These are phyloP conservation scores for Alternaria triticina DNA, from an alignment of 2,329 filamentous ascomycete species.

Conservation along the genomic window DNA sequence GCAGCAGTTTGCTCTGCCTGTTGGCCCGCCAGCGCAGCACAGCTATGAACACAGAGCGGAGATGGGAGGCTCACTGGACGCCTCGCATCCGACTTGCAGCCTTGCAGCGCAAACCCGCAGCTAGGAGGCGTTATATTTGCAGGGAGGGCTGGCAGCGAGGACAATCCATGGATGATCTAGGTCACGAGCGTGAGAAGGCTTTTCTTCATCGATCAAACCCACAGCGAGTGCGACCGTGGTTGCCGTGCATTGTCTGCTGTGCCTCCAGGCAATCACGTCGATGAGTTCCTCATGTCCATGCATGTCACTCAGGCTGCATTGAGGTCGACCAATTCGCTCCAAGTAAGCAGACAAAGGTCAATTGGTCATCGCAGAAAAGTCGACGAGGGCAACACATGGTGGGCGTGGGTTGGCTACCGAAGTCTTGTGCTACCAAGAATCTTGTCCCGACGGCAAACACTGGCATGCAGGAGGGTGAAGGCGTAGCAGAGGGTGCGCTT, in stretches of 20 bases:
- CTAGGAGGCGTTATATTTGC: conserved; percentile 24
- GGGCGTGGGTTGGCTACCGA: conserved; percentile 20
- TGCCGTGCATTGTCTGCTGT: conserved; percentile 2
- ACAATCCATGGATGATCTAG: conserved; percentile 20
- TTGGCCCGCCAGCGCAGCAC: conserved; percentile 35
- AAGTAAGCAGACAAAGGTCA: background rate
- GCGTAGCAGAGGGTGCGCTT: conserved; percentile 8
- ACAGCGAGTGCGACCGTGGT: conserved; percentile 9
- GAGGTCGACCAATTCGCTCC: conserved; percentile 1
- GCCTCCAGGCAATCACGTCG: conserved; percentile 2
- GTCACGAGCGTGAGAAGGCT: conserved; percentile 18
- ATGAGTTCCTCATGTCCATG: background rate
- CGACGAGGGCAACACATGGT: conserved; percentile 15
- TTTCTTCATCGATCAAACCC: background rate
- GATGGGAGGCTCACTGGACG: conserved; percentile 10
- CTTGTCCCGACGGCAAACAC: conserved; percentile 9
- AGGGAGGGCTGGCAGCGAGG: conserved; percentile 21
- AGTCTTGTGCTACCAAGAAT: background rate
- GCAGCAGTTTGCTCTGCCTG: conserved; percentile 16
- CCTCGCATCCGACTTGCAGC: conserved; percentile 21
- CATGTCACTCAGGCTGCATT: conserved; percentile 1
- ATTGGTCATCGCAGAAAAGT: background rate
- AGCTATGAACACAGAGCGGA: conserved; percentile 21
- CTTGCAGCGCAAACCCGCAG: conserved; percentile 20
- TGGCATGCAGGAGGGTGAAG: conserved; percentile 4